Evolutionary conservation across 2,329 filamentous ascomycete genomes (phyloP), one percentile per base, ranked within the genome.

Genomic region (Exophiala phaeomuriformis): DNA sequence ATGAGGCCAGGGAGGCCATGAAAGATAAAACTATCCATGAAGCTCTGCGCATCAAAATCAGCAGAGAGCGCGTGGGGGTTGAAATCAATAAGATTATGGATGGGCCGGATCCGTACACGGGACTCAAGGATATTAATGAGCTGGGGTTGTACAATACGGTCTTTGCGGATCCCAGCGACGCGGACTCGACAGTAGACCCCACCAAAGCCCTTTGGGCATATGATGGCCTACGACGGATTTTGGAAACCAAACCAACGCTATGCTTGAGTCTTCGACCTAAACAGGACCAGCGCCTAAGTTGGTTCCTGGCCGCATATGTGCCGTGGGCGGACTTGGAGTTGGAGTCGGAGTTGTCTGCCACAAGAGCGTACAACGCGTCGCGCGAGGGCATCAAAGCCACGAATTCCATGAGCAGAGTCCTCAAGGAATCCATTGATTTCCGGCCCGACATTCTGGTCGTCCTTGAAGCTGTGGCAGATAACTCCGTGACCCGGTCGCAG

Each of bases 31-130:
- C 79, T n/a, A 93, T 98, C 46, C 79, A 90, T 54, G 75, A 83
- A 7, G 86, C 88, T 2, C 73, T 98, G n/a, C 82, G 79, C 47
- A 69, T 85, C 31, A 98, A 98, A 68, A 97, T 98, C 61, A 96
- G 88, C 64, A 82, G 90, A 51, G 93, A 98, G 69, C 79, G 93
- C 53, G 84, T 98, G 1, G 88, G 89, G 0, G 79, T 85, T 3
- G 93, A 98, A 67, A 64, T 96, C 2, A 87, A 91, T 65, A 97
- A 97, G 75, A 95, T 95, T 83, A 74, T 97, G 12, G 85, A 82
- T 69, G 86, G 87, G 79, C 66, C 61, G 2, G 53, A 62, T 45
- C 58, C 62, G 8, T 57, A 56, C 46, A 55, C 54, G 1, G 62
- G 61, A 28, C 42, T 64, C 27, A 61, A 45, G 9, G 54, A 57